Evolutionary conservation across 495 filamentous ascomycete genomes (phyloP), one percentile per base, ranked within the genome.

Genomic region (Xylaria bambusicola): DNA sequence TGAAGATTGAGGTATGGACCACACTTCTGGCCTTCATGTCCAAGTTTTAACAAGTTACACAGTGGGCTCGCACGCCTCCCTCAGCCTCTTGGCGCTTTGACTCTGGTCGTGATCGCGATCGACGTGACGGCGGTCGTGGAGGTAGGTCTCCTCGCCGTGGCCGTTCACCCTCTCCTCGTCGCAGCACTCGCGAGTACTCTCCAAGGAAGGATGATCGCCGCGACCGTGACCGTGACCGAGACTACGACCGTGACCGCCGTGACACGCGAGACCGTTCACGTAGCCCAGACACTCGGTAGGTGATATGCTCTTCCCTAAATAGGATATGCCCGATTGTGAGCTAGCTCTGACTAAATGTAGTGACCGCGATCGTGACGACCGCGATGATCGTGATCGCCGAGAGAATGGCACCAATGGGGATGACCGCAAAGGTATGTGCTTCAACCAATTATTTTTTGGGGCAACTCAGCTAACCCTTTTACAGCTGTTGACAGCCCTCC

Each of bases 11-110:
- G 83, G 94, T 96, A 78, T 67, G 82, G 20, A 46, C 35, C 52
- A 20, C 46, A 10, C n/a, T 6, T 18, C 27, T 29, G 40, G 35
- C 56, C 56, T 42, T 47, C n/a, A 9, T 0, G 29, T 20, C 18
- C 7, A 35, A 10, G n/a, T n/a, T 52, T 31, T 69, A 53, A 61
- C 61, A 75, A 31, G 20, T 27, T 42, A 15, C 54, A 15, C 57
- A 99, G 94, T 99, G 94, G 94, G 94, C 94, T 66, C 90, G 94
- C 63, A 99, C 94, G 68, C 94, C 94, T 47, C 94, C 95, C 17
- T 99, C 94, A 45, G 95, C 95, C 45, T 97, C 93, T 54, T 99
- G 94, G 94, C 88, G 94, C 44, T 99, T 98, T 67, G 94, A 99
- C 71, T 91, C 89, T 65, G 89, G 88, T 44, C 86, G 90, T 75